These are phyloP conservation scores for Heliocybe sulcata DNA, from an alignment of 1,284 basidiomycete genomes.

Conservation along the genomic window DNA sequence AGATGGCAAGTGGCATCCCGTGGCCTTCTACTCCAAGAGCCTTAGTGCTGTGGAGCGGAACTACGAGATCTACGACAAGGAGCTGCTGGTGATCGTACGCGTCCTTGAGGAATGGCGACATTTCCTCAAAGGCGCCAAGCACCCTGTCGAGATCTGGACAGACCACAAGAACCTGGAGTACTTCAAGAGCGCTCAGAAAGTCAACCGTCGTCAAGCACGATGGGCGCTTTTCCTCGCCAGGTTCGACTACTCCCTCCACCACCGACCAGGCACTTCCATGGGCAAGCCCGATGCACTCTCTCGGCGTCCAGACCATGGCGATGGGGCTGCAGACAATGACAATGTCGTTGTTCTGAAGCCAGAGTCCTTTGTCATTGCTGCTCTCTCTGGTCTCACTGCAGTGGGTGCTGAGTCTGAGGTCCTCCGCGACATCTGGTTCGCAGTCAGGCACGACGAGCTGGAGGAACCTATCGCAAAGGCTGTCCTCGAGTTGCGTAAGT, in stretches of 20 bases:
- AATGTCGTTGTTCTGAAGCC: constrained; percentile 16
- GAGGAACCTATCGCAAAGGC: no score
- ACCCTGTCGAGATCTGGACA: constrained; percentile 21
- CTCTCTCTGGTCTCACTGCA: constrained; percentile 12
- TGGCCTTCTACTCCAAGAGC: constrained; percentile 20
- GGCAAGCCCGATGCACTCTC: constrained; percentile 32
- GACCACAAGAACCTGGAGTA: constrained; percentile 39
- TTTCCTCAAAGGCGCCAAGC: constrained; percentile 22
- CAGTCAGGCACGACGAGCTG: no score
- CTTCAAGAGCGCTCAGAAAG: constrained; percentile 24
- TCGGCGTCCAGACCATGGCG: constrained; percentile 24
- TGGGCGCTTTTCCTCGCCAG: constrained; percentile 29
- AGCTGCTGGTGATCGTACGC: constrained; percentile 30
- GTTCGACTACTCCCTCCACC: constrained; percentile 28
- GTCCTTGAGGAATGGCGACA: constrained; percentile 31
- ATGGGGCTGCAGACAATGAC: constrained; percentile 21
- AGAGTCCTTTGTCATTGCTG: background rate
- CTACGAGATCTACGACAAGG: constrained; percentile 27
- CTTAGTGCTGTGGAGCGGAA: constrained; percentile 21
- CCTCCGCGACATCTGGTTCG: no score
- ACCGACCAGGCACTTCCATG: constrained; percentile 28
- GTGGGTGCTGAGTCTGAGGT: no score
- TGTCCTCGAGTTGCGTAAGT: no score
- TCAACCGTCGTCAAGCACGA: constrained; percentile 30
- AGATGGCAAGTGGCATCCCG: constrained; percentile 13